Evolutionary conservation across 2,329 filamentous ascomycete species (phyloP), one percentile per base, ranked within the genome.

Genomic region (Pseudogymnoascus sp.): DNA sequence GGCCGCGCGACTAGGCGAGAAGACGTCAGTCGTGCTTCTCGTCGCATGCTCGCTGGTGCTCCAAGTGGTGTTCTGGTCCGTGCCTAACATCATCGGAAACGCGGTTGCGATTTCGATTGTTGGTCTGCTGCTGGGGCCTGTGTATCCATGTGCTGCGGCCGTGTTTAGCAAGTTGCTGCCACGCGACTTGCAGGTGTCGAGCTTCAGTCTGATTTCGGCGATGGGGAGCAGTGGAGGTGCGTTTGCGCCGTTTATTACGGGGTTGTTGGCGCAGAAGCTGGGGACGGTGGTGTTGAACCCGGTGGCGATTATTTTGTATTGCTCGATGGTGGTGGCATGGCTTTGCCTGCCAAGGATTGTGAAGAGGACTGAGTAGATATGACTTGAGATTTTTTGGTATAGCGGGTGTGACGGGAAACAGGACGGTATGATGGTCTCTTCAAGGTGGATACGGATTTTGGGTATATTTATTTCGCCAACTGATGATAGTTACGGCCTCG

Each of bases 41-140:
- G 81, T 85, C 0, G 69, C 79, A 5, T 87, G 86, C 2, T 83
- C 88, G 0, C 78, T 85, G 3, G 76, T 81, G 0, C 89, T 93
- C 67, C 84, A 95, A 75, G 74, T 92, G n/a, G 78, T 95, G 26
- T 86, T 90, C 8, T 95, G 91, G 91, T 77, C 85, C 34, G 82
- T 93, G 26, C 90, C 89, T 1, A 90, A 91, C 71, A 77, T 93
- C n/a, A 77, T 90, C 34, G 86, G 86, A 12, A 81, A 89, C 67
- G 85, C 86, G 16, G 86, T 89, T 1, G 82, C 85, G 2, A 82
- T 90, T 3, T 78, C 84, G 74, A 76, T 95, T 23, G 81, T 95
- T 16, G 91, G 91, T 11, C 75, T 95, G 6, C 75, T 95, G 31
- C 78, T 96, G 0, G 91, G 91, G 0, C 90, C 91, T 0, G 81